These are phyloP conservation scores for Cladophialophora bantiana DNA, from an alignment of 2,329 filamentous ascomycete genomes.

Conservation along the genomic window DNA sequence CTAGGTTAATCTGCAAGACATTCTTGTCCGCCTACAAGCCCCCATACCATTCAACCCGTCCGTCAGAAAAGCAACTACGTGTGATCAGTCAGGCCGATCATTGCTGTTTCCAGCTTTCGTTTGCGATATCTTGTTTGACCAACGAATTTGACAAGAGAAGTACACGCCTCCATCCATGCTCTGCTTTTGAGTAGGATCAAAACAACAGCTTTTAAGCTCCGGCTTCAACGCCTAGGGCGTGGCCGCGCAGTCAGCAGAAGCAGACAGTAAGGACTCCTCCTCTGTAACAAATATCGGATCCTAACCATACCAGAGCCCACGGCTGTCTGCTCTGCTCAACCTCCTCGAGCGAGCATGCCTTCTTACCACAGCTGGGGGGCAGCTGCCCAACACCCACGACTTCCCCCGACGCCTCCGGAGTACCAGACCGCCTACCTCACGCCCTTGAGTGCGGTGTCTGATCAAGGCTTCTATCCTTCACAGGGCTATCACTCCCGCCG, in stretches of 20 bases:
- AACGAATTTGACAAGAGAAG: constrained; percentile 7
- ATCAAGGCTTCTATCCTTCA: constrained; percentile 46
- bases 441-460: constrained; percentile 38
- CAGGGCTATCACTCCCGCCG: constrained; percentile 51
- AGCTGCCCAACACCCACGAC: constrained; percentile 36
- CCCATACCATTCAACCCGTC: constrained; percentile 13
- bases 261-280: constrained; percentile 33
- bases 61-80: not conserved
- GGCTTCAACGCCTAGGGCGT: constrained; percentile 38
- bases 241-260: constrained; percentile 27
- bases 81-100: not conserved
- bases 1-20: constrained; percentile 9
- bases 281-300: not conserved
- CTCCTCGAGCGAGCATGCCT: constrained; percentile 36
- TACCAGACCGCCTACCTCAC: constrained; percentile 39
- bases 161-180: constrained; percentile 29
- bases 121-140: constrained; percentile 7
- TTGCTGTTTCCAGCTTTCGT: not conserved
- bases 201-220: constrained; percentile 31
- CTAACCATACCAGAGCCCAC: constrained; percentile 23
- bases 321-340: constrained; percentile 37
- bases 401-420: constrained; percentile 41
- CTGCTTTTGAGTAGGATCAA: constrained; percentile 25
- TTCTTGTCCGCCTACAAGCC: constrained; percentile 18
- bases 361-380: constrained; percentile 39